Percentiles rank a stretch among this genome's conserved stretches.
These are phyloP conservation scores for Pythium myriotylum DNA, from an alignment of 352 stramenopile species.

Conservation along the genomic window DNA sequence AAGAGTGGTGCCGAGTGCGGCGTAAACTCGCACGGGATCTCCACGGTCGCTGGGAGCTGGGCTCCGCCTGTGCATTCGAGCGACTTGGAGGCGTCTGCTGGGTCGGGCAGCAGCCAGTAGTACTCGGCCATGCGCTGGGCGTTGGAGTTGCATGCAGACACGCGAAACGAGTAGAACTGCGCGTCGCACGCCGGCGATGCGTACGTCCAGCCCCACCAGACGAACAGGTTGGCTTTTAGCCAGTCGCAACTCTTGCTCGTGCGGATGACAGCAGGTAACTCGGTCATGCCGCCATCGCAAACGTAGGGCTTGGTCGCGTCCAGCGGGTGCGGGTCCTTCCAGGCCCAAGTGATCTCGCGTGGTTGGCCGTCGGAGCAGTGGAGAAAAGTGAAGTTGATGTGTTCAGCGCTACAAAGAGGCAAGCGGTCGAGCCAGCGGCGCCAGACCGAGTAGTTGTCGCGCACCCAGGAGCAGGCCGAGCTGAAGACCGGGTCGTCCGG, in stretches of 20 bases:
- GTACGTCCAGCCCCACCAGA: slow-evolving; percentile 33
- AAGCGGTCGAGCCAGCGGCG: slow-evolving; percentile 24
- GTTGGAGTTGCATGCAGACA: slow-evolving; percentile 32
- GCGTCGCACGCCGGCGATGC: slow-evolving; percentile 37
- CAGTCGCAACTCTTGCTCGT: slow-evolving; percentile 38
- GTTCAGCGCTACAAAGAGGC: slow-evolving; percentile 23
- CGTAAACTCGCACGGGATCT: slow-evolving; percentile 36
- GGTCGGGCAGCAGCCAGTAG: slow-evolving; percentile 41
- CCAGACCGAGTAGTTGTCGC: slow-evolving; percentile 33
- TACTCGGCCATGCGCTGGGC: slow-evolving; percentile 38
- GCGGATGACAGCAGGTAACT: slow-evolving; percentile 9
- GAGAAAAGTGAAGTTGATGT: slow-evolving; percentile 31
- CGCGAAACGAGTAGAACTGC: slow-evolving; percentile 42
- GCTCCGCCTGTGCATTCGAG: slow-evolving; percentile 37
- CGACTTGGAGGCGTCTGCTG: slow-evolving; percentile 25
- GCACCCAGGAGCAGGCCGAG: slow-evolving; percentile 37
- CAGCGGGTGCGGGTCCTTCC: slow-evolving; percentile 25
- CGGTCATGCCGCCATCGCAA: slow-evolving; percentile 31
- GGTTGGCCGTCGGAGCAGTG: slow-evolving; percentile 34
- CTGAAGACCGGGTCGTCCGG: slow-evolving; percentile 33
- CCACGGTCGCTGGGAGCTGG: slow-evolving; percentile 20
- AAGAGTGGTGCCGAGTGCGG: slow-evolving; percentile 18
- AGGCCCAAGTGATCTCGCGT: slow-evolving; percentile 36
- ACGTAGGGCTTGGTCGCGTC: slow-evolving; percentile 23
- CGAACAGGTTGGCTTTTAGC: slow-evolving; percentile 29